Percentiles rank a stretch among this genome's conserved stretches.
Evolutionary conservation across 345 rosid genomes (phyloP).

Genomic region (Bretschneidera sinensis): DNA sequence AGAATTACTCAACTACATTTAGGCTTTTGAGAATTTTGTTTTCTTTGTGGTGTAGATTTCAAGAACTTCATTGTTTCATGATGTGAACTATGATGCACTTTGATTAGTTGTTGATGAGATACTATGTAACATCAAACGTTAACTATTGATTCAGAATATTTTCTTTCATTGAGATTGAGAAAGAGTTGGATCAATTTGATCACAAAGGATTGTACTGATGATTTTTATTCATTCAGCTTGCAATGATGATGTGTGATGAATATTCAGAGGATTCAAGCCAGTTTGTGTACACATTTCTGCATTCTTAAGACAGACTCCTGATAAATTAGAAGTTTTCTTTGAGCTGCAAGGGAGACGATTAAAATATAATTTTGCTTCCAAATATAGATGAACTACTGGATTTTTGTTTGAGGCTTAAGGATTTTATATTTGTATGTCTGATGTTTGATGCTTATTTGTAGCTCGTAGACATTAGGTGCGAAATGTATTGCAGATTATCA

Average conservation of each 20-base stretch:
- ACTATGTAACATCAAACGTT: background rate
- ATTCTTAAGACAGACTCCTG: slow-evolving; percentile 13
- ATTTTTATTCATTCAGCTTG: slow-evolving; percentile 70
- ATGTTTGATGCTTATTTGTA: slow-evolving; percentile 1
- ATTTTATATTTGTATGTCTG: background rate
- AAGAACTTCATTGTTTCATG: background rate
- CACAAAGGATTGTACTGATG: slow-evolving; percentile 46
- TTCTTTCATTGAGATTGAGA: slow-evolving; percentile 12
- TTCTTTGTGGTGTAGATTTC: too few species aligned
- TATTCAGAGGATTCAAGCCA: slow-evolving; percentile 53
- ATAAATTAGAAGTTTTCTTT: slow-evolving; percentile 30
- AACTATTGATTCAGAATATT: background rate
- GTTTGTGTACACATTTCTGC: slow-evolving; percentile 35
- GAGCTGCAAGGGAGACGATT: slow-evolving; percentile 28
- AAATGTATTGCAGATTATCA: slow-evolving; percentile 10
- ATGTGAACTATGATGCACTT: slow-evolving; percentile 7
- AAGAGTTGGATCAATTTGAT: slow-evolving; percentile 11
- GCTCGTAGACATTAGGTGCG: slow-evolving; percentile 4
- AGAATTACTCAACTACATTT: too few species aligned
- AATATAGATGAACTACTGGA: slow-evolving; percentile 18
- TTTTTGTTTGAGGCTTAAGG: background rate
- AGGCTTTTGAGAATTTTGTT: too few species aligned
- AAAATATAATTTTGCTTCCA: slow-evolving; percentile 18
- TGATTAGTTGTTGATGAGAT: background rate
- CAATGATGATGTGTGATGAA: slow-evolving; percentile 91